Percentiles rank a stretch among this genome's conserved stretches.
phyloP scores from a whole-genome alignment of 306 rosid species.

The Pterocarpus santalinus region DNA sequence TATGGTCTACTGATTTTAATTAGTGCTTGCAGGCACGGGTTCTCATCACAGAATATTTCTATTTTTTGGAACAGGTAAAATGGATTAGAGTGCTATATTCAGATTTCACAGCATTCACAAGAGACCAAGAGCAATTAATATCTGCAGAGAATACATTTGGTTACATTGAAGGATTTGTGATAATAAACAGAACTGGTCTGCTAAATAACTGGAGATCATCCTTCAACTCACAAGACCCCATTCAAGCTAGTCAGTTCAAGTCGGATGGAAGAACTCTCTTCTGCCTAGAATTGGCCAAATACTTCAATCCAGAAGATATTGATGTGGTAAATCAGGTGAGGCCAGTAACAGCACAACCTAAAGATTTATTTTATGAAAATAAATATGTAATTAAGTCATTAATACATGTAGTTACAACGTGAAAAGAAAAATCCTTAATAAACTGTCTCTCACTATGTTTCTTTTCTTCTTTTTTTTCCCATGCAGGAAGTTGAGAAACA shows the following conservation, averaged over 20 bases:
- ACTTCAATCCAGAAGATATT: constrained; percentile 60
- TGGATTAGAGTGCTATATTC: constrained; percentile 75
- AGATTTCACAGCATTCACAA: constrained; percentile 63
- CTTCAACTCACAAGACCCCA: constrained; percentile 88
- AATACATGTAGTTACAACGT: neutral
- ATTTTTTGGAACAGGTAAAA: constrained; percentile 50
- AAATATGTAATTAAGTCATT: neutral
- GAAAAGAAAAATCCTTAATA: neutral
- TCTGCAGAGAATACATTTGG: constrained; percentile 69
- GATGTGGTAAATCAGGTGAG: constrained; percentile 68
- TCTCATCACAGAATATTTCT: neutral
- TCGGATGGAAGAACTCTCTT: constrained; percentile 88
- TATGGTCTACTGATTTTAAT: constrained; percentile 2
- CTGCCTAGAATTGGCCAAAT: constrained; percentile 91
- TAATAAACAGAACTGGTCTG: constrained; percentile 88
- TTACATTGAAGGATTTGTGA: constrained; percentile 93
- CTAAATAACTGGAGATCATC: constrained; percentile 94
- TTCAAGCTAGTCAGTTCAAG: constrained; percentile 87
- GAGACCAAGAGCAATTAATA: constrained; percentile 85
- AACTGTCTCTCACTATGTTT: constrained; percentile 9
- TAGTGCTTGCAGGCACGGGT: constrained; percentile 11
- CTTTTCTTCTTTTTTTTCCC: neutral
- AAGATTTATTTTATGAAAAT: constrained; percentile 33
- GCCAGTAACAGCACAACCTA: constrained; percentile 11
- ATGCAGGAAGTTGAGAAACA: constrained; percentile 76